Base-by-base conservation (phyloP, 139 green algal species). In the Zygnema circumcarinatum region DNA sequence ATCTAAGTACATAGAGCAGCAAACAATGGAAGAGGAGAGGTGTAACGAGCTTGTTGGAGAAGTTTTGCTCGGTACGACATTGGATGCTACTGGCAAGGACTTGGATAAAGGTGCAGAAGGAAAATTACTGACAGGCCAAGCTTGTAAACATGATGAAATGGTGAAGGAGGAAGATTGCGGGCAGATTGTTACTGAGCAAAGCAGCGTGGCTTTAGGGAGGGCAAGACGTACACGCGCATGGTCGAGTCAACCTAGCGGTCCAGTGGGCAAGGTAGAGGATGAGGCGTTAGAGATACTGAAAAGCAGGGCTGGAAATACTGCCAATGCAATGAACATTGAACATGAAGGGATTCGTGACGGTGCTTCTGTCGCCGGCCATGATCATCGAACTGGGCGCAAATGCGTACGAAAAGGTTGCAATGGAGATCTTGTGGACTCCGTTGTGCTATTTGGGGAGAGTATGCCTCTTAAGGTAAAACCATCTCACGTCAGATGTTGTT, bases 391-490 rank as follows among this genome's bases (percentile, higher is more conserved):
- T 32, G 79, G 79, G n/a, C 40, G 79, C n/a, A 81, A 84, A n/a
- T 85, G 79, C 42, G 79, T 79, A 1, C 38, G 41, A 67, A 67
- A 85, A 40, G 79, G 79, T 42, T 85, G 81, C 1, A 38, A 73
- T 85, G 81, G 35, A 20, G 81, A 85, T 68, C 81, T 87, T 1
- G 35, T 40, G 69, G 33, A 86, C 11, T 87, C 38, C 35, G 81
- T 87, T 36, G 81, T 87, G 36, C 35, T 87, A 38, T 87, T 87
- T 82, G 81, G 81, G 41, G 81, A 87, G 81, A 52, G 69, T 54
- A 47, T 87, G 76, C 54, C 53, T n/a, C n/a, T 85, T 36, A 73
- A 87, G 81, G 81, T 87, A 31, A 62, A 62, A 62, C 47, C 16
- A 62, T 7, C 47, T 62, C 47, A 62, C 47, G 16, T 25, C 47